These are phyloP conservation scores for Gigaspora rosea DNA, from an alignment of 192 early-diverging fungal genomes.

Conservation along the genomic window DNA sequence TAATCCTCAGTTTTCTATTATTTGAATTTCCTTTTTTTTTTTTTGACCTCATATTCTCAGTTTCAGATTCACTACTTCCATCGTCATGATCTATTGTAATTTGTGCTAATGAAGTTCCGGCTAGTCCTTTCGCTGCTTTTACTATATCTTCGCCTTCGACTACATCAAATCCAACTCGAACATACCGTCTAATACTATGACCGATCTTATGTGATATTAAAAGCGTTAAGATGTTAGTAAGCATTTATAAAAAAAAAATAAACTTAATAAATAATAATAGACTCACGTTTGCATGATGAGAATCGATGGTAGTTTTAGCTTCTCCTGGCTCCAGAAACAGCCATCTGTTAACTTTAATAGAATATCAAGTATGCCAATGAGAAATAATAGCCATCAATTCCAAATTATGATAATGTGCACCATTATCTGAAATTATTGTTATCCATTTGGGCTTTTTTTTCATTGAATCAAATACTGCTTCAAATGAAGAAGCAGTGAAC, in stretches of 20 bases:
- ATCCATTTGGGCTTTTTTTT: conserved; percentile 16
- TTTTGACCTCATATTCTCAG: not conserved
- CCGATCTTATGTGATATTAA: conserved; percentile 8
- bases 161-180: conserved; percentile 17
- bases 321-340: conserved; percentile 9
- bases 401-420: conserved; percentile 2
- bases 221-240: not conserved
- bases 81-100: not conserved
- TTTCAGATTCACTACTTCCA: not conserved
- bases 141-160: not conserved
- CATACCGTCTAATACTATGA: conserved; percentile 1
- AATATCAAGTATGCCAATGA: conserved; percentile 1
- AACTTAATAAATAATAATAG: not conserved
- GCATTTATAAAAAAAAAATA: not conserved
- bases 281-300: not conserved
- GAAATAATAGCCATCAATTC: not conserved
- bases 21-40: not conserved
- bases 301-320: not conserved
- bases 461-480: not conserved
- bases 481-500: conserved; percentile 9
- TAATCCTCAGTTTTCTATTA: not conserved
- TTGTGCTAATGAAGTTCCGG: conserved; percentile 11
- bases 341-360: not conserved
- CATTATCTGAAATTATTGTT: conserved; percentile 2
- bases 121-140: not conserved